Evolutionary conservation across 176 grass and related monocot genomes (phyloP).

Genomic region (Musa beccarii): DNA sequence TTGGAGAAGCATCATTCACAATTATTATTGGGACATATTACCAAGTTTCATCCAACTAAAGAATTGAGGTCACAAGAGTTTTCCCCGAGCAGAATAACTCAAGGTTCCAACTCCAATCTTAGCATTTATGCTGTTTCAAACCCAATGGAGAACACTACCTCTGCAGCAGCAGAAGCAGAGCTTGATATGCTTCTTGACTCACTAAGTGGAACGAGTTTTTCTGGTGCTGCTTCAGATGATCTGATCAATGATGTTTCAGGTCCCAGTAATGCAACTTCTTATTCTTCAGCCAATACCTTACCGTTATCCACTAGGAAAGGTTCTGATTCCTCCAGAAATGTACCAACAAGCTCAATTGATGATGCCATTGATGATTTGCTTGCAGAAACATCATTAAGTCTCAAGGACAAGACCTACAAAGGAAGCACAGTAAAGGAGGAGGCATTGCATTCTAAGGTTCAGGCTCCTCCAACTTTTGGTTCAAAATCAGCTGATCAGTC

Average conservation of each 20-base stretch:
- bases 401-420: conserved; percentile 4
- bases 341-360: conserved; percentile 17
- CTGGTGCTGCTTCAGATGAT: conserved; percentile 25
- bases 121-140: conserved; percentile 4
- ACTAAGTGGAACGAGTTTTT: conserved; percentile 40
- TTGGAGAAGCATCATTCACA: conserved; percentile 22
- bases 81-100: conserved; percentile 13
- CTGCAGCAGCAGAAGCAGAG: conserved; percentile 43
- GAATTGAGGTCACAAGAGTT: not conserved
- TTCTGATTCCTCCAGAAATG: not conserved
- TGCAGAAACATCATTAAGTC: conserved; percentile 29
- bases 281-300: conserved; percentile 6
- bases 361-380: conserved; percentile 58
- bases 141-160: conserved; percentile 4
- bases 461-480: conserved; percentile 13
- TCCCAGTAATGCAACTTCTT: not conserved
- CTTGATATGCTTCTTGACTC: conserved; percentile 66
- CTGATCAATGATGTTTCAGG: conserved; percentile 4
- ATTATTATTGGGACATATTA: not conserved
- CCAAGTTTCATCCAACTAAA: not conserved
- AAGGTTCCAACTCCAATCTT: not conserved
- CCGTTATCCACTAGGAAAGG: not conserved
- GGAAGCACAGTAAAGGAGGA: not conserved
- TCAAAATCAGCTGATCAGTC: conserved; percentile 7
- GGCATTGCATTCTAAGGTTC: conserved; percentile 8